Evolutionary conservation across 1,284 basidiomycete species (phyloP).

Genomic region (Stygiomarasmius scandens): DNA sequence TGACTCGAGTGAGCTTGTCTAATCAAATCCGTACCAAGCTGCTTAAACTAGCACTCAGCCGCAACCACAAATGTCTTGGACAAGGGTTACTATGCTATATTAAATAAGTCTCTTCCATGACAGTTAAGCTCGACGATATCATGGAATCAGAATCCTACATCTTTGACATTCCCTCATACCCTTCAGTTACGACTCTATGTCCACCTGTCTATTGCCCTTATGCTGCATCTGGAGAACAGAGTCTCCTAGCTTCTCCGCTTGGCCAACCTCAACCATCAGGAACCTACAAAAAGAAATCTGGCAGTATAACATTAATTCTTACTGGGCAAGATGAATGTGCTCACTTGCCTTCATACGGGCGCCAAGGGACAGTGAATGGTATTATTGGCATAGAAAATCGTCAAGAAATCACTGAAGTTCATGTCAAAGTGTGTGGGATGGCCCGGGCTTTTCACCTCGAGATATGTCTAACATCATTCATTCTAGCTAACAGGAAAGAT

Average conservation of each 20-base stretch:
- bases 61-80: no score
- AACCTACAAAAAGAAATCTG: constrained; percentile 34
- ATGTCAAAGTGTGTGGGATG: constrained; percentile 45
- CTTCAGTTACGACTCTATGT: constrained; percentile 31
- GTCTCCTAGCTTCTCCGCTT: constrained; percentile 38
- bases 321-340: constrained; percentile 39
- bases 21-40: no score
- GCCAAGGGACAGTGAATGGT: constrained; percentile 33
- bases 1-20: no score
- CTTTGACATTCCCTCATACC: constrained; percentile 33
- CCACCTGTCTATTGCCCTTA: constrained; percentile 40
- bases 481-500: constrained; percentile 55
- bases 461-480: neutral
- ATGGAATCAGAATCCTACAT: no score
- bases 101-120: no score
- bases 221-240: constrained; percentile 36
- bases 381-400: constrained; percentile 43
- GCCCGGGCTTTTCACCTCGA: constrained; percentile 4
- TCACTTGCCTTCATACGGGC: constrained; percentile 35
- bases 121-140: no score
- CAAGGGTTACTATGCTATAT: no score
- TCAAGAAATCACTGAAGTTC: constrained; percentile 43
- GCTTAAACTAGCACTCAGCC: no score
- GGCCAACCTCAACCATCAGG: constrained; percentile 27
- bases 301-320: constrained; percentile 38